phyloP scores from a whole-genome alignment of 2,329 filamentous ascomycete genomes.

The Colletotrichum agaves region DNA sequence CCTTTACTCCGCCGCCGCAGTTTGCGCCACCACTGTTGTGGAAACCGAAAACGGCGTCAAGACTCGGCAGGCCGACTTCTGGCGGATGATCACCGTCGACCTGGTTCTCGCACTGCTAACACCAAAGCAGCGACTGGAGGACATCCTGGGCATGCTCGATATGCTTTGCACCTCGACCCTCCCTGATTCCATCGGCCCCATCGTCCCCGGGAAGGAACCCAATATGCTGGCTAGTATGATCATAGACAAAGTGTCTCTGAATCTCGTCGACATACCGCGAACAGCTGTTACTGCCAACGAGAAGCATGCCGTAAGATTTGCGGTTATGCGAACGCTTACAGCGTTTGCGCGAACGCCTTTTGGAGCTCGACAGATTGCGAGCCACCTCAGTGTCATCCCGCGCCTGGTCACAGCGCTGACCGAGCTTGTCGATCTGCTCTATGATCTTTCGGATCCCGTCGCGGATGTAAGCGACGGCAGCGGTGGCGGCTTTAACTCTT shows the following conservation, averaged over 20 bases:
- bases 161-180: constrained; percentile 75
- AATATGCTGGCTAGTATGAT: constrained; percentile 58
- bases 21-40: constrained; percentile 59
- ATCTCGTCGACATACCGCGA: constrained; percentile 67
- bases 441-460: constrained; percentile 55
- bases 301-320: constrained; percentile 56
- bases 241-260: constrained; percentile 71
- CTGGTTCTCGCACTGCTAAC: constrained; percentile 75
- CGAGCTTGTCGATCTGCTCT: constrained; percentile 78
- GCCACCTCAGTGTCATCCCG: constrained; percentile 76
- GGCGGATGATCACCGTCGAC: constrained; percentile 73
- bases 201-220: constrained; percentile 58
- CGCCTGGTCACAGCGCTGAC: constrained; percentile 75
- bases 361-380: constrained; percentile 72
- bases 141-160: constrained; percentile 72
- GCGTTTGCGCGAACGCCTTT: constrained; percentile 71
- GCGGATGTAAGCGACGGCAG: constrained; percentile 6
- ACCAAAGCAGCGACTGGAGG: constrained; percentile 70
- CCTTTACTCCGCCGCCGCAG: constrained; percentile 71
- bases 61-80: constrained; percentile 63
- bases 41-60: constrained; percentile 44
- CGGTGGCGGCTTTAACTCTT: constrained; percentile 6
- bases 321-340: constrained; percentile 64
- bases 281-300: constrained; percentile 52
- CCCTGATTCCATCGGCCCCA: constrained; percentile 72